Percentiles rank a stretch among this genome's conserved stretches.
Evolutionary conservation across 2,329 filamentous ascomycete species (phyloP).

Genomic region (Huntiella bhutanensis): DNA sequence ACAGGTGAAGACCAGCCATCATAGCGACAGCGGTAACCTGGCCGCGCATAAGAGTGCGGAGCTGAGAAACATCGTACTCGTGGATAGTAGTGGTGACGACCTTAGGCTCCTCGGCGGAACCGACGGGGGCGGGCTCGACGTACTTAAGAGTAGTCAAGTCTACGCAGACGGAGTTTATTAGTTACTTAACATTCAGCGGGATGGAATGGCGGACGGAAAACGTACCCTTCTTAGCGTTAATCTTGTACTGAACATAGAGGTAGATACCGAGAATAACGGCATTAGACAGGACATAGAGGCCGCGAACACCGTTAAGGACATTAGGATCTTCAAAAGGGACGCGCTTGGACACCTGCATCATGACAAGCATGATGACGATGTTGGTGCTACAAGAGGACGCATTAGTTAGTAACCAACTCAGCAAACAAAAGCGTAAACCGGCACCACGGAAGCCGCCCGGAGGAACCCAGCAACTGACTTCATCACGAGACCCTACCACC

Average conservation of each 20-base stretch:
- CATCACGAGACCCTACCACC: neutral
- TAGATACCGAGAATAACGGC: conserved; percentile 71
- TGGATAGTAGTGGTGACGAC: conserved; percentile 91
- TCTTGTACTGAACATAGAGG: conserved; percentile 63
- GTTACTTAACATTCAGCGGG: neutral
- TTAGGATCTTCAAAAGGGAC: conserved; percentile 76
- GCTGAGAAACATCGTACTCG: conserved; percentile 76
- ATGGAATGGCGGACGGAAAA: neutral
- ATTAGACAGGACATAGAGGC: conserved; percentile 41
- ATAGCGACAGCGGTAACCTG: conserved; percentile 94
- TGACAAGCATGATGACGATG: conserved; percentile 82
- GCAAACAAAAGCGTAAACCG: neutral
- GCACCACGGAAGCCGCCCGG: no score
- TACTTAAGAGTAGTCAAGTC: conserved; percentile 97
- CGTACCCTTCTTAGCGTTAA: conserved; percentile 95
- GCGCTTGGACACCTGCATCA: conserved; percentile 97
- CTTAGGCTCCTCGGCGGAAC: conserved; percentile 83
- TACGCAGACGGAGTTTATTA: conserved; percentile 21
- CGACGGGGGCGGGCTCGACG: conserved; percentile 87
- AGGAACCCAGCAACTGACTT: no score
- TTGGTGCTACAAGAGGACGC: conserved; percentile 47
- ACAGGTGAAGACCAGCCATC: conserved; percentile 97
- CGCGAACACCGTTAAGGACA: conserved; percentile 37
- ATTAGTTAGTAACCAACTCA: neutral
- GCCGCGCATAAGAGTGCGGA: conserved; percentile 68